A percentile compares a stretch with the other conserved stretches of the same genome.
Evolutionary conservation across 2,329 filamentous ascomycete genomes (phyloP).

Genomic region (Arachnomyces sp.): DNA sequence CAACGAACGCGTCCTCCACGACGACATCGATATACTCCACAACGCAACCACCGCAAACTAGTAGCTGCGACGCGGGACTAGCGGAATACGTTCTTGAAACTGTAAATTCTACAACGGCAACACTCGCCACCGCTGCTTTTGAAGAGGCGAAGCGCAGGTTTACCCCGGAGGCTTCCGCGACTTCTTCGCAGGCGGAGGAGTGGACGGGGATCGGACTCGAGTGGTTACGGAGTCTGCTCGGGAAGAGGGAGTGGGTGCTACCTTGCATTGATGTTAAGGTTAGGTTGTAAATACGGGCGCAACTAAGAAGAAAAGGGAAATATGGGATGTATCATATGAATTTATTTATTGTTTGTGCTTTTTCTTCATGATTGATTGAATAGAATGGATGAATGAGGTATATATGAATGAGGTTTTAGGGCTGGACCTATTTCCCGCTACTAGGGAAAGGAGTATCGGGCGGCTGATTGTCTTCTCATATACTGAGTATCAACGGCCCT

Average conservation of each 20-base stretch:
- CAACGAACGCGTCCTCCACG: conserved; percentile 25
- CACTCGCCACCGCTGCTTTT: conserved; percentile 59
- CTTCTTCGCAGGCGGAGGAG: conserved; percentile 44
- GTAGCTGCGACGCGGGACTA: conserved; percentile 23
- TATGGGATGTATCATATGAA: background rate
- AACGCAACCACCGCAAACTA: conserved; percentile 22
- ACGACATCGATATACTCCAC: conserved; percentile 12
- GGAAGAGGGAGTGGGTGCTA: conserved; percentile 79
- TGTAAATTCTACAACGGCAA: conserved; percentile 62
- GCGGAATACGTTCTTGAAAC: conserved; percentile 36
- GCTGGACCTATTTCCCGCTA: no score
- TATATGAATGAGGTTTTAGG: no score
- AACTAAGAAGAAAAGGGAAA: background rate
- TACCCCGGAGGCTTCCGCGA: conserved; percentile 19
- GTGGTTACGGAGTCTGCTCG: conserved; percentile 76
- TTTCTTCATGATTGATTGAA: no score
- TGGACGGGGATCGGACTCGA: conserved; percentile 75
- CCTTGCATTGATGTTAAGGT: conserved; percentile 87
- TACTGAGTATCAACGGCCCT: no score
- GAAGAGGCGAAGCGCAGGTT: conserved; percentile 48
- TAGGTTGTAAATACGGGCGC: conserved; percentile 48
- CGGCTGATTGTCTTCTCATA: no score
- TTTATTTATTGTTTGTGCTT: no score
- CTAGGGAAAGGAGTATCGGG: no score
- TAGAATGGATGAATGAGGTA: no score